These are phyloP conservation scores for Hyparrhenia diplandra DNA, from an alignment of 176 grass and related monocot species.

Conservation along the genomic window DNA sequence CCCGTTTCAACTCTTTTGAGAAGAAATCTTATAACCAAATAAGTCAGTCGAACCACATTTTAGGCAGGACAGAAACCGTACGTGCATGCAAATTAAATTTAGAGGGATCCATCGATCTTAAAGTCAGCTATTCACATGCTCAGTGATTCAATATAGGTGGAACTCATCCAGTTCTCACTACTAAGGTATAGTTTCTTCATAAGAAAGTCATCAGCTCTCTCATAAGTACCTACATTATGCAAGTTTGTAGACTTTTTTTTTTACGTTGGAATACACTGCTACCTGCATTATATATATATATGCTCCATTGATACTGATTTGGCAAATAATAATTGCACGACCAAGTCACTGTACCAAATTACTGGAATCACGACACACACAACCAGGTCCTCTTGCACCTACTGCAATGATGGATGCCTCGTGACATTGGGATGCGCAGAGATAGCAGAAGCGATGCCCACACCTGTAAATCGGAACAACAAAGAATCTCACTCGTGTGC, in stretches of 20 bases:
- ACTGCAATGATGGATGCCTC: conserved; percentile 38
- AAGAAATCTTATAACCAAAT: not conserved
- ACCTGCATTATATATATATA: not conserved
- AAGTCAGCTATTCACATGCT: too few relatives aligned
- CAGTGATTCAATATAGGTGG: too few relatives aligned
- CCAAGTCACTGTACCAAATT: not conserved
- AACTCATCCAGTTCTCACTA: too few relatives aligned
- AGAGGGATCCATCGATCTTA: not conserved
- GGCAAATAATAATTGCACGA: not conserved
- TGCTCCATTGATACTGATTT: not conserved
- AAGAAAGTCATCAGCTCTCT: too few relatives aligned
- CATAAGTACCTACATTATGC: too few relatives aligned
- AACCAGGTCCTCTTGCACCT: conserved; percentile 38
- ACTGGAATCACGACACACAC: not conserved
- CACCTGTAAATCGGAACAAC: conserved; percentile 37
- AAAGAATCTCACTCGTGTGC: not conserved
- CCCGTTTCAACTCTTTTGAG: not conserved
- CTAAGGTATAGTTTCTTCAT: too few relatives aligned
- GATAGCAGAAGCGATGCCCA: conserved; percentile 76
- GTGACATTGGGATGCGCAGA: conserved; percentile 63
- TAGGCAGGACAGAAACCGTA: not conserved
- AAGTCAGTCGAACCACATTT: not conserved
- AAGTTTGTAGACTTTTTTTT: too few relatives aligned
- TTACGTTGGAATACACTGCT: too few relatives aligned
- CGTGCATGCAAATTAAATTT: not conserved